These are phyloP conservation scores for Rhizoctonia solani DNA, from an alignment of 1,284 basidiomycete species.

Conservation along the genomic window DNA sequence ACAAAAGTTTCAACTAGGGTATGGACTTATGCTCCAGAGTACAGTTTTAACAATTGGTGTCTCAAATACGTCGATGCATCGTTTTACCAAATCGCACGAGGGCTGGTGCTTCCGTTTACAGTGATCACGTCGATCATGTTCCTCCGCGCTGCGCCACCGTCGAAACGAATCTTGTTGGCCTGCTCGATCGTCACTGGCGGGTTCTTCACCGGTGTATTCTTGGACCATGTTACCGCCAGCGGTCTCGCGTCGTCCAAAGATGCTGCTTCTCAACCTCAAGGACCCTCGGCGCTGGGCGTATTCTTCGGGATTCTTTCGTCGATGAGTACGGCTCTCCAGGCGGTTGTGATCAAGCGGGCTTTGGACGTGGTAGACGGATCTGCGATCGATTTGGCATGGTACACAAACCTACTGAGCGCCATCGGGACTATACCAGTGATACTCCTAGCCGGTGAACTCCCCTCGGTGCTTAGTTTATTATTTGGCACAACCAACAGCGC, in stretches of 20 bases:
- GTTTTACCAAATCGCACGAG: conserved; percentile 89
- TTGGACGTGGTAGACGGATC: conserved; percentile 75
- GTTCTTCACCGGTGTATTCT: conserved; percentile 83
- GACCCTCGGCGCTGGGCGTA: conserved; percentile 57
- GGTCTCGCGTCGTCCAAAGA: neutral
- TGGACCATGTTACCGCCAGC: conserved; percentile 65
- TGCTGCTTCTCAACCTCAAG: neutral
- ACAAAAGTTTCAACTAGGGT: neutral
- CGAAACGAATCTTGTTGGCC: conserved; percentile 67
- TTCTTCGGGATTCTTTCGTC: conserved; percentile 77
- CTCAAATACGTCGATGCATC: conserved; percentile 90
- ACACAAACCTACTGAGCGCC: conserved; percentile 77
- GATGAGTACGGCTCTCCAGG: conserved; percentile 77
- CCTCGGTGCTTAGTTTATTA: conserved; percentile 62
- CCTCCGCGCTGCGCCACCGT: conserved; percentile 68
- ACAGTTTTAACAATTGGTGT: conserved; percentile 85
- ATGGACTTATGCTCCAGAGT: conserved; percentile 31
- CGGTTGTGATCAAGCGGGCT: conserved; percentile 83
- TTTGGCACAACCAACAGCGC: conserved; percentile 53
- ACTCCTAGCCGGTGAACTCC: conserved; percentile 70
- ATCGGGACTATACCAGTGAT: conserved; percentile 65
- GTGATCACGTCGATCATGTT: conserved; percentile 75
- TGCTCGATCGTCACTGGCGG: conserved; percentile 77
- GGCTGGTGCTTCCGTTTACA: conserved; percentile 83
- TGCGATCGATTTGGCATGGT: conserved; percentile 81